Evolutionary conservation across 768 basidiomycete genomes (phyloP).

Genomic region (Lyophyllum decastes): DNA sequence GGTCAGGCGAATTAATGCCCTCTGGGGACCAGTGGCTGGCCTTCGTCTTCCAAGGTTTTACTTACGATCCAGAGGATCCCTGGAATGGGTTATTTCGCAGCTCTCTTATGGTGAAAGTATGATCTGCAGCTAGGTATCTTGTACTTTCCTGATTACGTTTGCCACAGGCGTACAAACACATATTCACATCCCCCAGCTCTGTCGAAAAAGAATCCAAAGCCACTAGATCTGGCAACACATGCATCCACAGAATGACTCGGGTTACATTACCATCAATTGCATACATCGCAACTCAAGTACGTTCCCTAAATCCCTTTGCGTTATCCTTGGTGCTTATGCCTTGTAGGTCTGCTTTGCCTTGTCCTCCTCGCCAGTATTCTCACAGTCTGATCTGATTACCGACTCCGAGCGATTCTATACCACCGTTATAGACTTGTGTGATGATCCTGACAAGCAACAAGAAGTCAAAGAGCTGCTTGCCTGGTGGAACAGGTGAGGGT

Average conservation of each 20-base stretch:
- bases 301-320: not conserved
- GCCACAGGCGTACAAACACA: not conserved
- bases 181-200: not conserved
- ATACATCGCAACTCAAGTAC: constrained; percentile 9
- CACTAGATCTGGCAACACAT: not conserved
- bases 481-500: constrained; percentile 26
- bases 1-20: not conserved
- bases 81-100: not conserved
- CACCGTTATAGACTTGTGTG: constrained; percentile 15
- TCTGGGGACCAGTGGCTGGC: not conserved
- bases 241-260: too few species aligned
- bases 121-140: not conserved
- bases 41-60: not conserved
- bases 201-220: not conserved
- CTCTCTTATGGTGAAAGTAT: not conserved
- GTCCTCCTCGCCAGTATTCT: constrained; percentile 17
- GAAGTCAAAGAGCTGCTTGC: constrained; percentile 13
- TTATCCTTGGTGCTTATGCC: not conserved
- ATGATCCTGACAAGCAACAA: constrained; percentile 18
- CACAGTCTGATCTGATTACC: constrained; percentile 17
- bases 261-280: not conserved
- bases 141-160: not conserved
- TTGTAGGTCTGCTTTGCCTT: constrained; percentile 20
- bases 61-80: not conserved
- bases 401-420: constrained; percentile 23